These are phyloP conservation scores for Pichia cabralensis DNA, from an alignment of 805 yeast genomes.

Conservation along the genomic window DNA sequence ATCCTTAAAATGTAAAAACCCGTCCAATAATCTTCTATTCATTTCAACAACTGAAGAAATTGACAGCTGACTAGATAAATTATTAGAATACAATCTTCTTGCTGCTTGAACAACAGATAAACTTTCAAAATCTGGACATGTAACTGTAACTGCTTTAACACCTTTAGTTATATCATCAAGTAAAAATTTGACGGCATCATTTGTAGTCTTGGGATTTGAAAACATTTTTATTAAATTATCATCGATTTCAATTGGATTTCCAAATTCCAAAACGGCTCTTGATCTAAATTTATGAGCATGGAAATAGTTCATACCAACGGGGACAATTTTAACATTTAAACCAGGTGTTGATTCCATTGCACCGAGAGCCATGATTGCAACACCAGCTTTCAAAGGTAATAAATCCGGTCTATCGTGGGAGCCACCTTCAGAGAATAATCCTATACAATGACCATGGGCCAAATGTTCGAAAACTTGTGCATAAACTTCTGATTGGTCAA, in stretches of 20 bases:
- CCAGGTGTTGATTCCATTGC: constrained; percentile 73
- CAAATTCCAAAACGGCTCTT: constrained; percentile 92
- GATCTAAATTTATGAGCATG: constrained; percentile 93
- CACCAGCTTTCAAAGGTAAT: constrained; percentile 92
- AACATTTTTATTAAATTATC: constrained; percentile 56
- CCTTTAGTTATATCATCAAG: constrained; percentile 65
- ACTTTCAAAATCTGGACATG: constrained; percentile 83
- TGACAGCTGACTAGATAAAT: constrained; percentile 61
- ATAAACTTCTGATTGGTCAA: constrained; percentile 81
- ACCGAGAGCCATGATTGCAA: constrained; percentile 95
- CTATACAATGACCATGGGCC: constrained; percentile 70
- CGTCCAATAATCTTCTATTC: constrained; percentile 78
- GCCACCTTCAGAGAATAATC: constrained; percentile 97
- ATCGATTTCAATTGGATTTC: constrained; percentile 68
- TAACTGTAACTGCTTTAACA: constrained; percentile 75
- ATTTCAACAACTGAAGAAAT: constrained; percentile 80
- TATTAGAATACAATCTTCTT: constrained; percentile 75
- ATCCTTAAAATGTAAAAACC: constrained; percentile 65
- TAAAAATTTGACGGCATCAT: constrained; percentile 64
- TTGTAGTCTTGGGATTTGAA: constrained; percentile 43
- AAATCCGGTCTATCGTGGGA: constrained; percentile 91
- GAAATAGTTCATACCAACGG: constrained; percentile 96
- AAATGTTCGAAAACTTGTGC: constrained; percentile 77
- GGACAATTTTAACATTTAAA: constrained; percentile 77
- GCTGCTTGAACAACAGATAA: constrained; percentile 86